Conservation (phyloP, 768 basidiomycete genomes). For the Chiua virens region DNA sequence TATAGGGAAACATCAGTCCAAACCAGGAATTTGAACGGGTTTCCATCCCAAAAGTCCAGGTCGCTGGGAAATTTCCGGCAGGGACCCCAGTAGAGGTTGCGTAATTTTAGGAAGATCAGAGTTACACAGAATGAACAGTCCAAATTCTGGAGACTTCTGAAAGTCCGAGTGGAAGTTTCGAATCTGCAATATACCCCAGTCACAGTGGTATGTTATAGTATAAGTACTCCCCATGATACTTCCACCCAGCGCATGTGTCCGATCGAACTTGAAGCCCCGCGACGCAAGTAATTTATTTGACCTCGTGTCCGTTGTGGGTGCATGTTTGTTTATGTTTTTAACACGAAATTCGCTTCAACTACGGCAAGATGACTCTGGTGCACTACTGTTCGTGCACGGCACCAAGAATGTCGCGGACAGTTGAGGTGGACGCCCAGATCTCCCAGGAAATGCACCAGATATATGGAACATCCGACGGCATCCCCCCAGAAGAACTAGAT, state of each 20-base stretch:
- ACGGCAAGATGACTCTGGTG: not conserved
- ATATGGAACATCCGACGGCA: not conserved
- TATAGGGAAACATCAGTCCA: too few relatives aligned
- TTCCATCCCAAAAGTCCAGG: too few relatives aligned
- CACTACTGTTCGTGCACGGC: not conserved
- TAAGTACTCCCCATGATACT: not conserved
- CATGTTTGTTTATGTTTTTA: conserved; percentile 14
- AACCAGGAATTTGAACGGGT: too few relatives aligned
- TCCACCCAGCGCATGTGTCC: conserved; percentile 5
- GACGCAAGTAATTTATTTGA: not conserved
- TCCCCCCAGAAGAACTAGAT: not conserved
- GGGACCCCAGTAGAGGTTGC: too few relatives aligned
- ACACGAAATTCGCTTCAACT: not conserved
- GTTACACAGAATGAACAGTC: too few relatives aligned
- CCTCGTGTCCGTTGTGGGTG: not conserved
- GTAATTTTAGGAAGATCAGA: too few relatives aligned
- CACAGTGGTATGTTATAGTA: too few relatives aligned
- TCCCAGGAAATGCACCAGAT: not conserved
- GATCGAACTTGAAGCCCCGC: conserved; percentile 1
- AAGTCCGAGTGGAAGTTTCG: too few relatives aligned
- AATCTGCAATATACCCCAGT: not conserved
- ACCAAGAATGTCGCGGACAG: not conserved
- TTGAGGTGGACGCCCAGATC: not conserved
- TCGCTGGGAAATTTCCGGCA: too few relatives aligned
- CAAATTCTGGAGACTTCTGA: too few relatives aligned